Conservation (phyloP, 768 basidiomycete genomes). For the Leccinum barrowsii region DNA sequence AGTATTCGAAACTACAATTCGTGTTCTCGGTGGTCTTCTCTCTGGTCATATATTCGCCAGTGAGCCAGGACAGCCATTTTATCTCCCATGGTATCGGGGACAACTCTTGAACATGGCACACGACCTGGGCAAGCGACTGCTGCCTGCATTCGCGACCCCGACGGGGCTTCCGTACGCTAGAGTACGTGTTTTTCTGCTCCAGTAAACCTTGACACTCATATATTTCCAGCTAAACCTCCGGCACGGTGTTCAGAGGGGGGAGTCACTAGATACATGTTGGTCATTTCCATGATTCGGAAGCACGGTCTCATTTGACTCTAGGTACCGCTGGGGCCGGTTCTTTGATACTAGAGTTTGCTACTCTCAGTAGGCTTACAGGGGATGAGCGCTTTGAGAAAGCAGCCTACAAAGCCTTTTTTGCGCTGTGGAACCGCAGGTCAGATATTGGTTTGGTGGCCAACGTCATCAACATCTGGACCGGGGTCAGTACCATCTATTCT, state of each 20-base stretch:
- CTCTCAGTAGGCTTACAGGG: conserved; percentile 85
- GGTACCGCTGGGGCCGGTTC: conserved; percentile 93
- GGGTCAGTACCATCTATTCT: conserved; percentile 46
- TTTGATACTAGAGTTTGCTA: conserved; percentile 91
- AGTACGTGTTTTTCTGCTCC: conserved; percentile 36
- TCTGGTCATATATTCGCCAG: conserved; percentile 84
- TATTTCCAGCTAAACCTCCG: conserved; percentile 70
- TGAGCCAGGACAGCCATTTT: conserved; percentile 59
- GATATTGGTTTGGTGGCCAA: conserved; percentile 86
- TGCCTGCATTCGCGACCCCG: conserved; percentile 89
- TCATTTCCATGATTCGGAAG: conserved; percentile 10
- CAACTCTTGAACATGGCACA: conserved; percentile 78
- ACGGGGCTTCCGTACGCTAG: conserved; percentile 93
- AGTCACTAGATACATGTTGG: conserved; percentile 83
- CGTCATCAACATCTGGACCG: conserved; percentile 78
- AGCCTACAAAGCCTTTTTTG: conserved; percentile 88
- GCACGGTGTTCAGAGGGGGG: conserved; percentile 70
- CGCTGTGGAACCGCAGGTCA: conserved; percentile 88
- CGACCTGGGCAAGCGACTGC: conserved; percentile 80
- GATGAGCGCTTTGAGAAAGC: conserved; percentile 88
- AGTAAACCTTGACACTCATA: background rate
- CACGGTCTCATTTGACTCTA: conserved; percentile 29
- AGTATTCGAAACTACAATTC: conserved; percentile 95
- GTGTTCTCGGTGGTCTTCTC: conserved; percentile 86
- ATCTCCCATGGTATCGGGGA: conserved; percentile 79